phyloP scores from a whole-genome alignment of 2,329 filamentous ascomycete genomes.

The Chaetomium olivaceum region DNA sequence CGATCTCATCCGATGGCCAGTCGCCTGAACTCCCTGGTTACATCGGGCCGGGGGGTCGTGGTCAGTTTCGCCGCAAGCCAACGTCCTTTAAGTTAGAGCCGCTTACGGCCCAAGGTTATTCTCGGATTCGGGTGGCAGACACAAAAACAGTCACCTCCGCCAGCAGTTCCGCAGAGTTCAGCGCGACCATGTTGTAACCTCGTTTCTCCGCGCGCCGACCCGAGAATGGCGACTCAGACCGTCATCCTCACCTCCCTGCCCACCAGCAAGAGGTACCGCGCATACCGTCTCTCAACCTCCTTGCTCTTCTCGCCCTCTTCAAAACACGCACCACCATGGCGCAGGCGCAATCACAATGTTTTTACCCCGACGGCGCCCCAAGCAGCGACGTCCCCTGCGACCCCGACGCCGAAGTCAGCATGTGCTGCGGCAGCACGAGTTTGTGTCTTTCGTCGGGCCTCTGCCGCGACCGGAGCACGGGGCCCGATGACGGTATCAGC shows the following conservation, averaged over 20 bases:
- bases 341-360: constrained; percentile 12
- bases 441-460: constrained; percentile 24
- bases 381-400: constrained; percentile 33
- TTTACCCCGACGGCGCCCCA: constrained; percentile 19
- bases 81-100: neutral
- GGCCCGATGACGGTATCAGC: constrained; percentile 15
- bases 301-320: neutral
- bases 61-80: neutral
- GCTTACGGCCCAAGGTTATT: neutral
- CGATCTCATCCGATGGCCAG: too few species aligned
- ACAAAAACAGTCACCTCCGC: neutral
- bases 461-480: constrained; percentile 19
- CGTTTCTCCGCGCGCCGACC: too few species aligned
- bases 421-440: constrained; percentile 23
- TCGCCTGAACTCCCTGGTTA: too few species aligned
- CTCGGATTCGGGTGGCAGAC: neutral
- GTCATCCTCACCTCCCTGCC: too few species aligned
- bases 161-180: neutral
- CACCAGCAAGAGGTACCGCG: too few species aligned
- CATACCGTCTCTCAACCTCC: neutral
- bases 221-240: neutral
- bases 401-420: constrained; percentile 23
- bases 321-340: neutral
- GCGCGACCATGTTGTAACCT: neutral
- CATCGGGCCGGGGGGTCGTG: too few species aligned